Percentiles rank a stretch among this genome's conserved stretches.
Conservation (phyloP, 495 filamentous ascomycete species). For the Wilcoxina mikolae region DNA sequence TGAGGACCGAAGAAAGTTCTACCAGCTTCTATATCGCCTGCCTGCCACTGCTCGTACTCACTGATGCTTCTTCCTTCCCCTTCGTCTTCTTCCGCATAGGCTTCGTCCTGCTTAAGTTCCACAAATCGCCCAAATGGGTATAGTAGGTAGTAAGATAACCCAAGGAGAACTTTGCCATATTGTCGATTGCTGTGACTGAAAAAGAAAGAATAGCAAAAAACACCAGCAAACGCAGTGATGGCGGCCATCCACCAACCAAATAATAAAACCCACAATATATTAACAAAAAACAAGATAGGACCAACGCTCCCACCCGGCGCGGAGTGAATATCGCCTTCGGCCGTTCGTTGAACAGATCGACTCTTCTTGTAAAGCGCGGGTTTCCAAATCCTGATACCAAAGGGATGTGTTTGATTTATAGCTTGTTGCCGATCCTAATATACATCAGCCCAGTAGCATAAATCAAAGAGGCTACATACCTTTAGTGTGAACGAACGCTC, state of each 20-base stretch:
- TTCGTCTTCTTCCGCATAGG: conserved; percentile 88
- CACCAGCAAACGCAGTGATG: conserved; percentile 54
- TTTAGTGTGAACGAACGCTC: conserved; percentile 39
- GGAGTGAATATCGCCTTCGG: conserved; percentile 94
- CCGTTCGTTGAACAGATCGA: conserved; percentile 86
- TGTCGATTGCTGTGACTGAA: conserved; percentile 65
- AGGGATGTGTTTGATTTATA: conserved; percentile 97
- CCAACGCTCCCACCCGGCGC: conserved; percentile 80
- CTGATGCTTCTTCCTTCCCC: conserved; percentile 99
- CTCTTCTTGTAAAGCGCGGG: conserved; percentile 96
- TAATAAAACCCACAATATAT: conserved; percentile 74
- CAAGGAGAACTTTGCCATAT: conserved; percentile 74
- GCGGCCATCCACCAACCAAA: conserved; percentile 97
- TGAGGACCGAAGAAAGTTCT: conserved; percentile 88
- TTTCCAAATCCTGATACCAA: conserved; percentile 98
- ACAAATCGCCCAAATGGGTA: conserved; percentile 97
- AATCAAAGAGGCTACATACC: conserved; percentile 13
- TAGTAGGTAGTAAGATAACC: conserved; percentile 70
- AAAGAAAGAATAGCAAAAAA: conserved; percentile 64
- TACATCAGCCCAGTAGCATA: conserved; percentile 32
- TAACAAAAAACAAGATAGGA: conserved; percentile 67
- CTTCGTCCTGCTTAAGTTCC: conserved; percentile 79
- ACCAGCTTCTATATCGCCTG: conserved; percentile 88
- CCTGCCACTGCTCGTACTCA: conserved; percentile 99
- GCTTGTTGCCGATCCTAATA: conserved; percentile 84